These are phyloP conservation scores for Lipomyces chichibuensis DNA, from an alignment of 805 yeast genomes.

Conservation along the genomic window DNA sequence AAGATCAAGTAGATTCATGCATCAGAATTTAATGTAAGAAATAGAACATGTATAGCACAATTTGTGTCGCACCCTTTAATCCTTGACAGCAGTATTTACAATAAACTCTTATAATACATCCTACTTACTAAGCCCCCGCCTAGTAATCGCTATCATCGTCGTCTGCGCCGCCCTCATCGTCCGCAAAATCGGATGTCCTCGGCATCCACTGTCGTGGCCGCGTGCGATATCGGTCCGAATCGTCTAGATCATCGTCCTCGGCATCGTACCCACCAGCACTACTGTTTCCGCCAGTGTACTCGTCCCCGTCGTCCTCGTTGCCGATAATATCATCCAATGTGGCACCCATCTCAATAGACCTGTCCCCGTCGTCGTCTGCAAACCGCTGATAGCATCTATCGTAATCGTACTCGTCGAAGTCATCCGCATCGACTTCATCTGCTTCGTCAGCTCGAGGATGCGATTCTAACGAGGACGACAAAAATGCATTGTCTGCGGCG, in stretches of 20 bases:
- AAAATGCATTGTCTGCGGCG: conserved; percentile 47
- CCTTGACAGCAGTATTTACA: not conserved
- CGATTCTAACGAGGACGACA: conserved; percentile 40
- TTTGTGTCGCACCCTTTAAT: not conserved
- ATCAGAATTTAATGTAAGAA: not conserved
- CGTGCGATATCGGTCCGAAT: not conserved
- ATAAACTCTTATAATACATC: conserved; percentile 23
- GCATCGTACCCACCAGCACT: conserved; percentile 4
- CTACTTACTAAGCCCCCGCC: not conserved
- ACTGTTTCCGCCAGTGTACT: conserved; percentile 12
- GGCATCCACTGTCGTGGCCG: conserved; percentile 4
- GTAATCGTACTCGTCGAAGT: conserved; percentile 31
- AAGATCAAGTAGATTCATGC: conserved; percentile 7
- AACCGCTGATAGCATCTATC: conserved; percentile 24
- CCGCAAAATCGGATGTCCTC: conserved; percentile 3
- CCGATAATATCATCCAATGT: conserved; percentile 27
- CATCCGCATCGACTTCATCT: conserved; percentile 38
- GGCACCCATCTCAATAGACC: conserved; percentile 12
- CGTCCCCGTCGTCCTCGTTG: conserved; percentile 12
- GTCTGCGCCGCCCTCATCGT: conserved; percentile 15
- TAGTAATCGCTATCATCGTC: conserved; percentile 5
- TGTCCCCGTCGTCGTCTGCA: conserved; percentile 34
- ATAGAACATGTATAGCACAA: not conserved
- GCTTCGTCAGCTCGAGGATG: conserved; percentile 46
- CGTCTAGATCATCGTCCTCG: not conserved